Conservation (phyloP, 2,329 filamentous ascomycete genomes). For the Aspergillus awamori region DNA sequence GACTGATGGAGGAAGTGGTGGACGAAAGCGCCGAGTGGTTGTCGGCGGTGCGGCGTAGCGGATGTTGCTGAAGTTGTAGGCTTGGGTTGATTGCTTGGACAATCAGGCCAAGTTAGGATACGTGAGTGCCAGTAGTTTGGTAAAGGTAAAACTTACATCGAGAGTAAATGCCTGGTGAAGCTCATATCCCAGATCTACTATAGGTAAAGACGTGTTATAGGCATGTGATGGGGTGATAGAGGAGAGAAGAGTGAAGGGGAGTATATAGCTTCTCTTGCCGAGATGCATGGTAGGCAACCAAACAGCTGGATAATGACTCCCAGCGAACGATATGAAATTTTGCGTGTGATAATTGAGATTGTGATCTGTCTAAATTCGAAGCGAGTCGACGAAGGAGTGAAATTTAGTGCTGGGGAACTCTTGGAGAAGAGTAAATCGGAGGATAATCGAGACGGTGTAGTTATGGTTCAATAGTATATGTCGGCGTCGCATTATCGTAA, state of each 20-base stretch:
- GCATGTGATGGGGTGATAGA: background rate
- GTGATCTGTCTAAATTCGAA: too few species aligned
- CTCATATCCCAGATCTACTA: conserved; percentile 58
- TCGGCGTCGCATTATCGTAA: too few species aligned
- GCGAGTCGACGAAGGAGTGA: too few species aligned
- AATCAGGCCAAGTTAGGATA: too few species aligned
- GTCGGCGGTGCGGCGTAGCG: conserved; percentile 58
- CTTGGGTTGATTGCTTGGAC: conserved; percentile 37
- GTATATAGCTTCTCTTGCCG: background rate
- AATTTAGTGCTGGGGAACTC: too few species aligned
- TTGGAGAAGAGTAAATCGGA: too few species aligned
- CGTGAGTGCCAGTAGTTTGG: conserved; percentile 16
- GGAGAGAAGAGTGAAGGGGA: background rate
- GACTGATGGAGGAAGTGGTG: conserved; percentile 47
- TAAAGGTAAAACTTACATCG: conserved; percentile 18
- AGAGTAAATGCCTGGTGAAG: conserved; percentile 49
- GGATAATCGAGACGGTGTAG: too few species aligned
- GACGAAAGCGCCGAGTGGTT: conserved; percentile 54
- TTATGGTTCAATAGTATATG: too few species aligned
- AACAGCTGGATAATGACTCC: too few species aligned
- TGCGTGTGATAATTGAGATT: too few species aligned
- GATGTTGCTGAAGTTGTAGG: conserved; percentile 61
- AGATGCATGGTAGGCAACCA: background rate
- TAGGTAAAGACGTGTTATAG: background rate
- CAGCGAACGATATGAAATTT: too few species aligned